Conservation (phyloP, 2,329 filamentous ascomycete species). For the Fusarium floridanum region DNA sequence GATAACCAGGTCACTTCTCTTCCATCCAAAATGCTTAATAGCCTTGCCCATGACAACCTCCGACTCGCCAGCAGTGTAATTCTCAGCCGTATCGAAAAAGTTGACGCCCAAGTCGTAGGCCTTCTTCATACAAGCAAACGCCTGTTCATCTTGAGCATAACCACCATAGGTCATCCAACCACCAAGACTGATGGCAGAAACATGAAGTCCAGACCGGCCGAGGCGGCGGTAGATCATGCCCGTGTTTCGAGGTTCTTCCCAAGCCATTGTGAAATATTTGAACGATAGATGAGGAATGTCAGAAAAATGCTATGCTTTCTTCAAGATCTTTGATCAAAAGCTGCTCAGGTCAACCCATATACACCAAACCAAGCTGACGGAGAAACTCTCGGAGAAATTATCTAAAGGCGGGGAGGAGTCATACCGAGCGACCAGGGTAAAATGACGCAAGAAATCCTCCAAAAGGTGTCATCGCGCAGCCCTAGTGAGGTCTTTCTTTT, state of each 20-base stretch:
- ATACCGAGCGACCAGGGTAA: constrained; percentile 15
- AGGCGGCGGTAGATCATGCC: constrained; percentile 60
- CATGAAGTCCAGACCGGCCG: constrained; percentile 70
- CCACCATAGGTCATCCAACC: constrained; percentile 77
- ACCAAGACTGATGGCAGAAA: constrained; percentile 75
- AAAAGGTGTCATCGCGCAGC: constrained; percentile 34
- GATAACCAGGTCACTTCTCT: constrained; percentile 71
- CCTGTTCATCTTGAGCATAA: constrained; percentile 72
- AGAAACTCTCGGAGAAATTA: constrained; percentile 41
- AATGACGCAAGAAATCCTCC: constrained; percentile 33
- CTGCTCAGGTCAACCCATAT: background rate
- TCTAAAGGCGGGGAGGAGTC: constrained; percentile 24
- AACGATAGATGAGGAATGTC: constrained; percentile 7
- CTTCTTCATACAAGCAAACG: constrained; percentile 72
- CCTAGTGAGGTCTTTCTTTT: background rate
- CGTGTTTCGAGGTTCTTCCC: constrained; percentile 58
- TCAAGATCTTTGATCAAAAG: background rate
- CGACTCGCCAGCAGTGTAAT: constrained; percentile 71
- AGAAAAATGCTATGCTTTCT: background rate
- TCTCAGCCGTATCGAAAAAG: constrained; percentile 74
- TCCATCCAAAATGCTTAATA: constrained; percentile 72
- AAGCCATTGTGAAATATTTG: constrained; percentile 53
- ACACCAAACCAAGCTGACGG: constrained; percentile 31
- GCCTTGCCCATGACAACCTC: constrained; percentile 74
- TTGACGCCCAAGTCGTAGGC: constrained; percentile 72